Conservation (phyloP, 371 early-diverging fungal genomes). For the Haplosporangium sp. region DNA sequence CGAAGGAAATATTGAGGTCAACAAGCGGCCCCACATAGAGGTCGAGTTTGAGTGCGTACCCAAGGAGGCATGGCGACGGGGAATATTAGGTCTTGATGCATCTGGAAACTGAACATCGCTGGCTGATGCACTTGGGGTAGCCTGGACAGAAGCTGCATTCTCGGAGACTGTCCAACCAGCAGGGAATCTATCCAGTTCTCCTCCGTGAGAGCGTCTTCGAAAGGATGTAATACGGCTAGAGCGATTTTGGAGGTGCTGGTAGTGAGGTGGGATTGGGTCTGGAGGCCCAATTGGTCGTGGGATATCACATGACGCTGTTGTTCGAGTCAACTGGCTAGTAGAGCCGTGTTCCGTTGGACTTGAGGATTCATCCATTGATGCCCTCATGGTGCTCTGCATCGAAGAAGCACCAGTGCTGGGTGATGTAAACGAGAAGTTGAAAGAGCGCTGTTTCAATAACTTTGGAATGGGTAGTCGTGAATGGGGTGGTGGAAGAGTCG, state of each 20-base stretch:
- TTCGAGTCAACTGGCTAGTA: neutral
- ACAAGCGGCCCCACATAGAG: constrained; percentile 41
- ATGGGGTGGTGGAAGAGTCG: constrained; percentile 16
- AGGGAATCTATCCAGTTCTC: constrained; percentile 39
- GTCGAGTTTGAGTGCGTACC: constrained; percentile 23
- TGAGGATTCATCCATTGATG: constrained; percentile 12
- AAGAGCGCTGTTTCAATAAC: constrained; percentile 44
- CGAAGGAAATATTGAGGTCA: constrained; percentile 40
- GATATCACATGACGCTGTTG: constrained; percentile 23
- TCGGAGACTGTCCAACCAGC: constrained; percentile 36
- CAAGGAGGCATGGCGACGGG: constrained; percentile 30
- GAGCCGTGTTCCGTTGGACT: neutral
- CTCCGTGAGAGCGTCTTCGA: constrained; percentile 44
- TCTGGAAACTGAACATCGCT: constrained; percentile 16
- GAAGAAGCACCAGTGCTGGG: constrained; percentile 3
- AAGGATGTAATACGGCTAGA: constrained; percentile 17
- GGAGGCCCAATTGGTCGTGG: constrained; percentile 49
- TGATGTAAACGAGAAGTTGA: constrained; percentile 38
- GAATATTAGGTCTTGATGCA: neutral
- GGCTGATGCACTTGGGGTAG: constrained; percentile 2
- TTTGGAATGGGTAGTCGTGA: constrained; percentile 32
- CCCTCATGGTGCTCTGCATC: constrained; percentile 1
- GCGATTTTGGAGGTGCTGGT: constrained; percentile 51
- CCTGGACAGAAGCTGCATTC: neutral
- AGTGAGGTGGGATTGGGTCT: constrained; percentile 49